A percentile compares a stretch with the other conserved stretches of the same genome.
phyloP scores from a whole-genome alignment of 305 asterid species.

The Solanum aculeatissimum region DNA sequence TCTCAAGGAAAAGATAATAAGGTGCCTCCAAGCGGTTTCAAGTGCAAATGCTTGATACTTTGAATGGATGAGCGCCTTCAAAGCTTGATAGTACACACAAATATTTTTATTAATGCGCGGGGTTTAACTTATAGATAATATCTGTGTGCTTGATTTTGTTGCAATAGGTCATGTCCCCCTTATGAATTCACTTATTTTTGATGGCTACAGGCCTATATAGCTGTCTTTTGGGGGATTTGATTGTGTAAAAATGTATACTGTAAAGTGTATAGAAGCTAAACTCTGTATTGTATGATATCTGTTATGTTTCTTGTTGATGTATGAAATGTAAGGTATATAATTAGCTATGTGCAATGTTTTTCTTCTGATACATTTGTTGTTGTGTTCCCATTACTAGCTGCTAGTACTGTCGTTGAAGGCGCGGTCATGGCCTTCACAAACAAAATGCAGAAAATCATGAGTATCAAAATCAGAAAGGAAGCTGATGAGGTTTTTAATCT shows the following conservation, averaged over 20 bases:
- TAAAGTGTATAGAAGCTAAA: not conserved
- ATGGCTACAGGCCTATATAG: not conserved
- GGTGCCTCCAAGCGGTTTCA: not conserved
- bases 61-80: not conserved
- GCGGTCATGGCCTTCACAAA: too few species aligned
- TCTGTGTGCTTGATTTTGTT: not conserved
- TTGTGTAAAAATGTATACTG: not conserved
- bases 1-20: slow-evolving; percentile 13
- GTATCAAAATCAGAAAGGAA: too few species aligned
- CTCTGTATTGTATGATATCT: not conserved
- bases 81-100: not conserved
- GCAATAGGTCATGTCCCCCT: not conserved
- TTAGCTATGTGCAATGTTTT: too few species aligned
- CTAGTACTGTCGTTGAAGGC: too few species aligned
- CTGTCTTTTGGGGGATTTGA: not conserved
- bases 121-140: not conserved
- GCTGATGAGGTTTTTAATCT: too few species aligned
- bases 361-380: too few species aligned
- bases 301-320: not conserved
- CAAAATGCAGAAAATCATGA: too few species aligned
- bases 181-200: not conserved
- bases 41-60: not conserved
- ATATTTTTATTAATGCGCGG: not conserved
- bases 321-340: not conserved
- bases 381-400: too few species aligned